These are phyloP conservation scores for Cryphonectria nitschkei DNA, from an alignment of 2,329 filamentous ascomycete species.

Conservation along the genomic window DNA sequence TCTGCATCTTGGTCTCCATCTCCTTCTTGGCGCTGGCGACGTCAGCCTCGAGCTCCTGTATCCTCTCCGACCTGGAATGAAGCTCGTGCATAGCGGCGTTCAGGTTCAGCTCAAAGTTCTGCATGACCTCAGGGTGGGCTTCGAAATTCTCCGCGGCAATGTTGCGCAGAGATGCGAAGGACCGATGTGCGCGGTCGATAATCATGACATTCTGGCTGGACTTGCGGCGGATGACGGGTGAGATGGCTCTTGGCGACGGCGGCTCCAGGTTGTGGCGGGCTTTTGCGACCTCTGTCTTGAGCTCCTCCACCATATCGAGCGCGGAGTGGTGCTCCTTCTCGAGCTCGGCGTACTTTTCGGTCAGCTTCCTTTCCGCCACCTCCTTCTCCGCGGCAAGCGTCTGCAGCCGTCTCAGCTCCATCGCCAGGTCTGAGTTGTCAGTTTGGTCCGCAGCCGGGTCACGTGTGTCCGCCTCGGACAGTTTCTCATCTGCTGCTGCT, in stretches of 20 bases:
- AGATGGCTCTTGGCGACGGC: slow-evolving; percentile 62
- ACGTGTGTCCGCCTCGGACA: slow-evolving; percentile 4
- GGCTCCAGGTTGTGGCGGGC: slow-evolving; percentile 65
- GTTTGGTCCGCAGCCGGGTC: slow-evolving; percentile 42
- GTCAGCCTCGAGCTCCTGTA: slow-evolving; percentile 87
- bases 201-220: slow-evolving; percentile 87
- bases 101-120: slow-evolving; percentile 90
- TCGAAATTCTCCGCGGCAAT: slow-evolving; percentile 88
- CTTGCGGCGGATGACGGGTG: slow-evolving; percentile 86
- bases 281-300: slow-evolving; percentile 84
- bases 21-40: slow-evolving; percentile 85
- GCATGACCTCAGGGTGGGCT: slow-evolving; percentile 78
- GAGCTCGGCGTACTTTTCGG: slow-evolving; percentile 79
- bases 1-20: slow-evolving; percentile 95
- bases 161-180: slow-evolving; percentile 85
- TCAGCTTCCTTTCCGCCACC: slow-evolving; percentile 70
- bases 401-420: slow-evolving; percentile 74
- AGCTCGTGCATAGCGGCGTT: slow-evolving; percentile 93
- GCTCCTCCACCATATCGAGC: slow-evolving; percentile 83
- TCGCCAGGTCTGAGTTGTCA: slow-evolving; percentile 51
- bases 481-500: slow-evolving; percentile 8
- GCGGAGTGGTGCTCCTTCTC: slow-evolving; percentile 81
- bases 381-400: slow-evolving; percentile 77
- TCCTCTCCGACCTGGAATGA: slow-evolving; percentile 82
- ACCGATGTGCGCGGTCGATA: slow-evolving; percentile 88